Conservation (phyloP, 179 eudicot species). For the Vitellaria paradoxa region DNA sequence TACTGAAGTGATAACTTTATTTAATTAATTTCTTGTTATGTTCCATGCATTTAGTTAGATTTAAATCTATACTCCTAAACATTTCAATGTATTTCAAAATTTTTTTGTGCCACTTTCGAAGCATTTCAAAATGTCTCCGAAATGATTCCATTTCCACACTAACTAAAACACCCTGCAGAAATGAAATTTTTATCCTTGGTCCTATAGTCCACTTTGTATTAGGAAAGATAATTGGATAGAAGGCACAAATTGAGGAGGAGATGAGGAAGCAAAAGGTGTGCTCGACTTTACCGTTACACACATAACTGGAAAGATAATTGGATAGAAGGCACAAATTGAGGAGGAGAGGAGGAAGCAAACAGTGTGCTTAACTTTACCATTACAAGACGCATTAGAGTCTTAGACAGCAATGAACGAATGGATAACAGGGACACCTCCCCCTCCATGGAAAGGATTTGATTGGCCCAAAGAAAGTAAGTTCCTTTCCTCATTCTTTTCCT, state of each 20-base stretch:
- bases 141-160: too few relatives aligned
- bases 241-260: not conserved
- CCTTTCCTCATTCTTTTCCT: not conserved
- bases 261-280: not conserved
- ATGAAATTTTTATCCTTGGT: not conserved
- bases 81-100: too few relatives aligned
- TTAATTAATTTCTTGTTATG: too few relatives aligned
- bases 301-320: not conserved
- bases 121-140: too few relatives aligned
- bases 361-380: too few relatives aligned
- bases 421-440: not conserved
- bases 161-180: too few relatives aligned
- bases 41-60: too few relatives aligned
- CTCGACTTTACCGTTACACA: too few relatives aligned
- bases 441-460: slow-evolving; percentile 1
- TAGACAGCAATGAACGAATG: not conserved
- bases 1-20: too few relatives aligned
- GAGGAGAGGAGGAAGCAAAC: not conserved
- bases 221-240: slow-evolving; percentile 1
- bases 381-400: not conserved
- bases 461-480: not conserved
- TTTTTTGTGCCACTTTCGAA: too few relatives aligned
- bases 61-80: too few relatives aligned
- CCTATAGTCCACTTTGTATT: not conserved
- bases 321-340: not conserved